These are phyloP conservation scores for Xanthoparmelia taractica DNA, from an alignment of 495 filamentous ascomycete species.

Conservation along the genomic window DNA sequence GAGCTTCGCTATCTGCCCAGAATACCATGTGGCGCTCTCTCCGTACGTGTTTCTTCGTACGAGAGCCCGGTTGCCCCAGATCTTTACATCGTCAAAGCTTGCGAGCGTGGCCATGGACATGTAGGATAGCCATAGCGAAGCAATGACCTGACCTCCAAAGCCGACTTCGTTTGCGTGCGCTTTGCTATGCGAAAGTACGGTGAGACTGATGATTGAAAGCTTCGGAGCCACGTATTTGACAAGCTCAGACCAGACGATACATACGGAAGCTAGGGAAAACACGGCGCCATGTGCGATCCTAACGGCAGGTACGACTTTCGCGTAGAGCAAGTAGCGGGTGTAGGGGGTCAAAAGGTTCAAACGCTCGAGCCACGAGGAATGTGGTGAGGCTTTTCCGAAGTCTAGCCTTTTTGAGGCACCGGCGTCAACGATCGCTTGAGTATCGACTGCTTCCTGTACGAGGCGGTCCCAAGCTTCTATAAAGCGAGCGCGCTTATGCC, in stretches of 20 bases:
- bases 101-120: slow-evolving; percentile 82
- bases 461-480: slow-evolving; percentile 77
- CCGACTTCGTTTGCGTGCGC: slow-evolving; percentile 61
- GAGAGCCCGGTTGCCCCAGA: slow-evolving; percentile 89
- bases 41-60: slow-evolving; percentile 84
- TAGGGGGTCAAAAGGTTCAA: slow-evolving; percentile 69
- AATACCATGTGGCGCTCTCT: slow-evolving; percentile 92
- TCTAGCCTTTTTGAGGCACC: slow-evolving; percentile 70
- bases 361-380: slow-evolving; percentile 46
- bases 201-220: slow-evolving; percentile 75
- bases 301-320: slow-evolving; percentile 57
- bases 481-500: slow-evolving; percentile 75
- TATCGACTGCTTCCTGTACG: slow-evolving; percentile 59
- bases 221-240: slow-evolving; percentile 67
- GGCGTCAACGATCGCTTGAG: slow-evolving; percentile 80
- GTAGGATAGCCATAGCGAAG: slow-evolving; percentile 84
- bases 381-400: slow-evolving; percentile 53
- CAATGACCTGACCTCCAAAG: slow-evolving; percentile 74
- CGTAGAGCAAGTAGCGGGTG: slow-evolving; percentile 71
- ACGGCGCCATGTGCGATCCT: slow-evolving; percentile 53
- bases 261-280: slow-evolving; percentile 65
- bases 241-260: slow-evolving; percentile 86
- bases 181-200: slow-evolving; percentile 69
- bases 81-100: slow-evolving; percentile 79
- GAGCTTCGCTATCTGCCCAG: slow-evolving; percentile 77